Conservation (phyloP, 2,329 filamentous ascomycete genomes). For the Verticillium klebahnii region DNA sequence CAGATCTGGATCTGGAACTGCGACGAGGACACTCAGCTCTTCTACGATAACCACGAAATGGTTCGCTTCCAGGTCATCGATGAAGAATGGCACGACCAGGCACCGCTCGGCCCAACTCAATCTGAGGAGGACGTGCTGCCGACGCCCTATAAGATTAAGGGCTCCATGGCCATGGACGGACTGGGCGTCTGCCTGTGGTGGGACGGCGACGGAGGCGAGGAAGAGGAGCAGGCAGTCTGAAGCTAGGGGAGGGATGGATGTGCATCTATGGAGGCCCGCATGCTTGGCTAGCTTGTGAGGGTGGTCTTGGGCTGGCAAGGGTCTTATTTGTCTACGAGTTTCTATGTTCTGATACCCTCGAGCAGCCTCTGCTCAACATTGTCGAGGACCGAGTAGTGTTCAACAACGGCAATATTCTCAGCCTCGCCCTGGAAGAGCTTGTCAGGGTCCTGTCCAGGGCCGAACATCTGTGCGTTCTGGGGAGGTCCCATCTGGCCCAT, state of each 20-base stretch:
- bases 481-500: conserved; percentile 77
- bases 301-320: background rate
- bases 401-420: conserved; percentile 92
- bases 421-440: conserved; percentile 91
- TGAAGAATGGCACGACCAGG: conserved; percentile 89
- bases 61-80: conserved; percentile 81
- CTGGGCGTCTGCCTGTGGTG: conserved; percentile 62
- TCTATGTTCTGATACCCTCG: conserved; percentile 34
- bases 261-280: background rate
- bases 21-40: conserved; percentile 64
- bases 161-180: conserved; percentile 59
- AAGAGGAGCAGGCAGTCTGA: background rate
- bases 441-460: conserved; percentile 88
- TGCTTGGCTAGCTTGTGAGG: background rate
- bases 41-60: conserved; percentile 85
- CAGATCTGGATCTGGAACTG: conserved; percentile 82
- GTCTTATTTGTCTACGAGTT: background rate
- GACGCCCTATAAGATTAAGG: conserved; percentile 66
- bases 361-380: conserved; percentile 83
- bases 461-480: conserved; percentile 66
- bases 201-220: conserved; percentile 30
- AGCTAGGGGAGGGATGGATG: background rate
- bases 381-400: conserved; percentile 88
- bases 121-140: conserved; percentile 56
- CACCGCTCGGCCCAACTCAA: conserved; percentile 62